These are phyloP conservation scores for Pseudopediastrum boryanum DNA, from an alignment of 139 green algal species.

Conservation along the genomic window DNA sequence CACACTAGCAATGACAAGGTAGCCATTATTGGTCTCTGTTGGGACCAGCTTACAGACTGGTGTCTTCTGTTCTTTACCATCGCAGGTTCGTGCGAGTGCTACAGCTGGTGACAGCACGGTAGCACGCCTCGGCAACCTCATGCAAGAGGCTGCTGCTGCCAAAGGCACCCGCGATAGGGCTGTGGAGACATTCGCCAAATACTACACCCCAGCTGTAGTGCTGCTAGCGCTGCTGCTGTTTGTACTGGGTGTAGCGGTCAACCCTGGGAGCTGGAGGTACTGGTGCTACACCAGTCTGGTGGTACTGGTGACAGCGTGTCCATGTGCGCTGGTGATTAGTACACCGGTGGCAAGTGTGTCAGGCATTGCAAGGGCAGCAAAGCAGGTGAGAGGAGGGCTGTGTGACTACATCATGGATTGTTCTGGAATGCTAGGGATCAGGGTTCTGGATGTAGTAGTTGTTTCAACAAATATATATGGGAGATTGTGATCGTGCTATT, in stretches of 20 bases:
- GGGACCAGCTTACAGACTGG: no score
- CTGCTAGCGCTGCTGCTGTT: slow-evolving; percentile 57
- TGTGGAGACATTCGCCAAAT: slow-evolving; percentile 47
- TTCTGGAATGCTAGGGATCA: no score
- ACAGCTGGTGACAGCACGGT: slow-evolving; percentile 66
- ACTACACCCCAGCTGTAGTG: slow-evolving; percentile 83
- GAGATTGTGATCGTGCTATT: no score
- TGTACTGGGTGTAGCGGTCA: slow-evolving; percentile 37
- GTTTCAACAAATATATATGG: no score
- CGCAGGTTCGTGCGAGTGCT: slow-evolving; percentile 56
- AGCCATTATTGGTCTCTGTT: no score
- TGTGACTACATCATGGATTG: no score
- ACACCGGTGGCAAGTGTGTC: slow-evolving; percentile 75
- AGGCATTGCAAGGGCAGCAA: slow-evolving; percentile 44
- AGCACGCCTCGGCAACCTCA: slow-evolving; percentile 65
- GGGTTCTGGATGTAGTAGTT: no score
- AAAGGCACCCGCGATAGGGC: slow-evolving; percentile 57
- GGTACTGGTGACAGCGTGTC: slow-evolving; percentile 83
- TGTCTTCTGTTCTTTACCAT: no score
- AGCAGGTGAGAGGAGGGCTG: slow-evolving; percentile 13
- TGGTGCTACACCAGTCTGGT: slow-evolving; percentile 78
- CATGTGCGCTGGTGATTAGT: slow-evolving; percentile 86
- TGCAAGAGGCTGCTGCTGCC: slow-evolving; percentile 64
- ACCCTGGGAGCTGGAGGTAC: slow-evolving; percentile 38
- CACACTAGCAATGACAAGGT: no score